phyloP scores from a whole-genome alignment of 192 early-diverging fungal genomes.

The Gryganskiella cystojenkinii region DNA sequence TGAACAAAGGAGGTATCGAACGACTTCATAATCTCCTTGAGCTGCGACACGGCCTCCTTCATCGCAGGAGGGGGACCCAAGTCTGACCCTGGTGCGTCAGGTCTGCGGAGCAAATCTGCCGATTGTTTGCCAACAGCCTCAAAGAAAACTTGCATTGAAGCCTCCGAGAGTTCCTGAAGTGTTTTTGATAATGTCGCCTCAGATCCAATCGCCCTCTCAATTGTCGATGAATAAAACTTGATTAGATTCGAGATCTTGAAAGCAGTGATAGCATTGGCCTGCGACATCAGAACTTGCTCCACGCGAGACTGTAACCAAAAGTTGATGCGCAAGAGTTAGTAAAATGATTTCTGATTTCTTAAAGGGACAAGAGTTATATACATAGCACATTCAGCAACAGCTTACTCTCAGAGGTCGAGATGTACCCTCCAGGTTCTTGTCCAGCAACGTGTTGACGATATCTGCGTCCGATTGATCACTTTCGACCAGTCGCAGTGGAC shows the following conservation, averaged over 20 bases:
- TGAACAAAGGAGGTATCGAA: slow-evolving; percentile 79
- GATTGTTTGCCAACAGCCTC: slow-evolving; percentile 44
- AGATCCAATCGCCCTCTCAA: slow-evolving; percentile 67
- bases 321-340: background rate
- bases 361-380: background rate
- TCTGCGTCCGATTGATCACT: slow-evolving; percentile 55
- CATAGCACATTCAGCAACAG: background rate
- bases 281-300: slow-evolving; percentile 79
- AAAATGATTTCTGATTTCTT: background rate
- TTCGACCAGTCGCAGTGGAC: slow-evolving; percentile 25
- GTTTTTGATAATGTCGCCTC: slow-evolving; percentile 61
- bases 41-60: slow-evolving; percentile 73
- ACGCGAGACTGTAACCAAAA: slow-evolving; percentile 66
- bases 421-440: slow-evolving; percentile 78
- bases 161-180: slow-evolving; percentile 63
- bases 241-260: slow-evolving; percentile 79
- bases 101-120: slow-evolving; percentile 27
- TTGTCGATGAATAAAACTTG: slow-evolving; percentile 81
- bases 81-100: slow-evolving; percentile 65
- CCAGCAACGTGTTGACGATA: slow-evolving; percentile 63
- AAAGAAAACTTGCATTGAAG: slow-evolving; percentile 30
- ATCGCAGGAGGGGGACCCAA: slow-evolving; percentile 70
- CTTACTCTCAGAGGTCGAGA: slow-evolving; percentile 78
- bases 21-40: slow-evolving; percentile 86
- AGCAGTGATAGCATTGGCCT: slow-evolving; percentile 69